phyloP scores from a whole-genome alignment of 1,284 basidiomycete genomes.

The Ustilago xerochloae region DNA sequence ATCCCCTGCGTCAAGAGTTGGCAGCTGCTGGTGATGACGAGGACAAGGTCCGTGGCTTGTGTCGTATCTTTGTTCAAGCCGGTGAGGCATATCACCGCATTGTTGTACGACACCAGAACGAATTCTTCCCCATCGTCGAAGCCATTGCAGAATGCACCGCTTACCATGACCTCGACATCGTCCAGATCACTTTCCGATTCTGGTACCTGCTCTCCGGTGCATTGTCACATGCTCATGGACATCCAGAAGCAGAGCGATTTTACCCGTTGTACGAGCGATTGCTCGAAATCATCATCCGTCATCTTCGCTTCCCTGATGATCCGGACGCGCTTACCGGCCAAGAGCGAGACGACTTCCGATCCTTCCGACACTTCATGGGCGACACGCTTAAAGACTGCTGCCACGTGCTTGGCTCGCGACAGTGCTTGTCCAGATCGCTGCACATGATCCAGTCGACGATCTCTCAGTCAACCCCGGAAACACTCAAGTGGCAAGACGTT shows the following conservation, averaged over 20 bases:
- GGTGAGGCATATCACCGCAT: constrained; percentile 93
- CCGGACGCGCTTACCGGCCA: constrained; percentile 80
- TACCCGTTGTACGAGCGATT: constrained; percentile 84
- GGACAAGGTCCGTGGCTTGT: constrained; percentile 88
- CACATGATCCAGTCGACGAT: constrained; percentile 82
- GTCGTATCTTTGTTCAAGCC: constrained; percentile 92
- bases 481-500: constrained; percentile 87
- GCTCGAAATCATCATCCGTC: constrained; percentile 86
- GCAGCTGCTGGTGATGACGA: constrained; percentile 73
- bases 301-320: constrained; percentile 86
- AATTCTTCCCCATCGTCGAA: constrained; percentile 92
- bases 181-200: constrained; percentile 97
- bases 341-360: constrained; percentile 91
- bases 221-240: constrained; percentile 72
- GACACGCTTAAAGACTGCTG: constrained; percentile 99
- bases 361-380: constrained; percentile 97
- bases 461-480: constrained; percentile 68
- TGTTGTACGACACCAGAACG: constrained; percentile 87
- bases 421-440: constrained; percentile 84
- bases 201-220: constrained; percentile 78
- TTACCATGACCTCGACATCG: constrained; percentile 93
- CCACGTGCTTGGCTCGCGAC: constrained; percentile 86
- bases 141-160: constrained; percentile 94
- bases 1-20: constrained; percentile 53
- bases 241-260: constrained; percentile 71